Evolutionary conservation across 371 early-diverging fungal genomes (phyloP).

Genomic region (Fennellomyces sp.): DNA sequence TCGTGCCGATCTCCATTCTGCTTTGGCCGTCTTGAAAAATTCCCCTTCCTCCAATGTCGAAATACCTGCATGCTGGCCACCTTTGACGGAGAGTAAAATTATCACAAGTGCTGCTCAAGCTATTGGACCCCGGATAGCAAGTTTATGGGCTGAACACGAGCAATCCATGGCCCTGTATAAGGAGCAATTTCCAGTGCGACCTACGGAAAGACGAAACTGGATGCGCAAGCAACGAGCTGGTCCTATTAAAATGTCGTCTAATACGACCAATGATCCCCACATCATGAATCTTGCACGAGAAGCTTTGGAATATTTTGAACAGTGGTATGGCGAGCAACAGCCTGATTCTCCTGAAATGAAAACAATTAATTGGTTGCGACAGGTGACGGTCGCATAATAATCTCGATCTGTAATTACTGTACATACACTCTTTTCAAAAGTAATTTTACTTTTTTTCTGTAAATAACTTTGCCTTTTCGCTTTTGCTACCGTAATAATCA

Average conservation of each 20-base stretch:
- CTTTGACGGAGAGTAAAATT: background rate
- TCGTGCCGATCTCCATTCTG: background rate
- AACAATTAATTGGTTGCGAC: background rate
- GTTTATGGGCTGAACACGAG: background rate
- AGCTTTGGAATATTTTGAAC: constrained; percentile 8
- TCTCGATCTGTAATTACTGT: too few species aligned
- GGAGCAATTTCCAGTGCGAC: background rate
- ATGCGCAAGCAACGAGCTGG: background rate
- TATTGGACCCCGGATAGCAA: background rate
- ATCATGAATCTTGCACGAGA: constrained; percentile 7
- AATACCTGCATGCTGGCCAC: background rate
- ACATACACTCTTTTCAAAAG: too few species aligned
- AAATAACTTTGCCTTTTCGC: too few species aligned
- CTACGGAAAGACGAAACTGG: background rate
- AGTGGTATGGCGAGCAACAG: background rate
- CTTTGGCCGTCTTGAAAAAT: background rate
- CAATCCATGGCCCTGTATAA: background rate
- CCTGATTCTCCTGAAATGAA: background rate
- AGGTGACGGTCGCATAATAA: background rate
- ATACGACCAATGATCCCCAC: too few species aligned
- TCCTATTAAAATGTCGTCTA: too few species aligned
- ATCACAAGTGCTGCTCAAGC: background rate
- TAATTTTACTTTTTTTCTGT: too few species aligned
- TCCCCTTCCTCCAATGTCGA: background rate
- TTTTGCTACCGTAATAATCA: too few species aligned